Percentiles rank a stretch among this genome's conserved stretches.
phyloP scores from a whole-genome alignment of 768 basidiomycete species.

The Calvatia gigantea region DNA sequence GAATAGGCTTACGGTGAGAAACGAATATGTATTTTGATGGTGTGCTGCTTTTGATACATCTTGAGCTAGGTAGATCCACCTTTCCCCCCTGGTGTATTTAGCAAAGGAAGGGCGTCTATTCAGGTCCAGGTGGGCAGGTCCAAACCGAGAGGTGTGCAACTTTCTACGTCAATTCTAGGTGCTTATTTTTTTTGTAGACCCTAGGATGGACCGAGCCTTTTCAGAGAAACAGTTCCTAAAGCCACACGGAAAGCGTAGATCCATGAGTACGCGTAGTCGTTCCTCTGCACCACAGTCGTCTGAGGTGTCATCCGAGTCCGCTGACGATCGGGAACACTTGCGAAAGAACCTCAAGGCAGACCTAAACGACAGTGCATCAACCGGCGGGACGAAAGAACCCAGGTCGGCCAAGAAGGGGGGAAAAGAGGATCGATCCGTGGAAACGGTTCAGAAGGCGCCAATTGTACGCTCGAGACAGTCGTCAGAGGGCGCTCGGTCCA shows the following conservation, averaged over 20 bases:
- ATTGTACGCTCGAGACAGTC: neutral
- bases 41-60: neutral
- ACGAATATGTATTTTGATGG: neutral
- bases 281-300: constrained; percentile 11
- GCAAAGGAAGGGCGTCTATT: constrained; percentile 60
- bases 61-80: constrained; percentile 38
- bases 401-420: too few relatives aligned
- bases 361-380: neutral
- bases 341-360: neutral
- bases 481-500: constrained; percentile 14
- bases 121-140: constrained; percentile 28
- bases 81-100: constrained; percentile 51
- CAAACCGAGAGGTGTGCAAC: constrained; percentile 23
- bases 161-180: neutral
- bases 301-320: neutral
- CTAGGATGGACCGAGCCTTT: constrained; percentile 24
- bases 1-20: constrained; percentile 55
- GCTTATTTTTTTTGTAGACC: neutral
- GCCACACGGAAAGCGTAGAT: constrained; percentile 14
- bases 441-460: neutral
- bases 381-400: neutral
- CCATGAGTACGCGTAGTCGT: neutral
- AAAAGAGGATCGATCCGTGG: neutral
- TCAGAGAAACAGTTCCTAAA: constrained; percentile 48
- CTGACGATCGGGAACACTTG: neutral